Conservation (phyloP, 2,329 filamentous ascomycete species). For the Thelonectria olida region DNA sequence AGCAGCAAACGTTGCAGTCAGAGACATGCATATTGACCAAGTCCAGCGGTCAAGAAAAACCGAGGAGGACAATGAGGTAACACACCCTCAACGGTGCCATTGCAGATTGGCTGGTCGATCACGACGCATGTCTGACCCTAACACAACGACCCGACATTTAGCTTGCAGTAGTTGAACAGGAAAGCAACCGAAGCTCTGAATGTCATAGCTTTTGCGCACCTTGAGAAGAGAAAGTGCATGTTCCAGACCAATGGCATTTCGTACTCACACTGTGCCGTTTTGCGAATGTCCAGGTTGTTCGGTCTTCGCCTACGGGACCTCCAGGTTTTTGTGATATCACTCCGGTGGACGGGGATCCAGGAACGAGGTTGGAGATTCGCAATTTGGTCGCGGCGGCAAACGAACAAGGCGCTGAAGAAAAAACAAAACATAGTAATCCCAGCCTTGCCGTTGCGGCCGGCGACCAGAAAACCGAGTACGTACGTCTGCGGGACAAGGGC, state of each 20-base stretch:
- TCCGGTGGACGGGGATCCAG: neutral
- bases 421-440: neutral
- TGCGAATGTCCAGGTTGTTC: neutral
- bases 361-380: constrained; percentile 1
- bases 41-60: neutral
- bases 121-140: neutral
- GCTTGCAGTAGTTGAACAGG: neutral
- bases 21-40: neutral
- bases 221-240: too few relatives aligned
- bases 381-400: neutral
- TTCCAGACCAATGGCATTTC: too few relatives aligned
- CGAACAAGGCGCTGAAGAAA: neutral
- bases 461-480: neutral
- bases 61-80: neutral
- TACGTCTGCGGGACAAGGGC: constrained; percentile 10
- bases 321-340: neutral
- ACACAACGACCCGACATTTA: neutral
- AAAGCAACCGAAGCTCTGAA: neutral
- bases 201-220: neutral
- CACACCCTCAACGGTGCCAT: neutral
- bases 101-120: neutral
- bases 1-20: neutral
- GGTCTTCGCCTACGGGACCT: neutral
- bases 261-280: too few relatives aligned
- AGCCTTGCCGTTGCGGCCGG: too few relatives aligned